Evolutionary conservation across 2,329 filamentous ascomycete species (phyloP).

Genomic region (Amauroascus verrucosus): DNA sequence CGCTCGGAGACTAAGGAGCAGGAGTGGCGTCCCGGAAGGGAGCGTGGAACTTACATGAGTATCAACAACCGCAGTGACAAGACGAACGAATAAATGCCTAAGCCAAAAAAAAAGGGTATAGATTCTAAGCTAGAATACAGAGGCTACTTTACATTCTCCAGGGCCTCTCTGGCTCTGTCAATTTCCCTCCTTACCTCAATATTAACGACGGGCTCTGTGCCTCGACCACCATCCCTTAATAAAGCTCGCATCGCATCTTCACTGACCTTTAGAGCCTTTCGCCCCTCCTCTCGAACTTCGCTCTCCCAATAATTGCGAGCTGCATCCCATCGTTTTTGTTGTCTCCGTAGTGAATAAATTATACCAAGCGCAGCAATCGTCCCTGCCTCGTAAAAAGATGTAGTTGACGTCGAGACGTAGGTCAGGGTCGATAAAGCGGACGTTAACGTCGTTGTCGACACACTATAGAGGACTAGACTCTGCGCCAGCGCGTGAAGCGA

Average conservation of each 20-base stretch:
- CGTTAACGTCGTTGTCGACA: slow-evolving; percentile 59
- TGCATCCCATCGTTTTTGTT: slow-evolving; percentile 50
- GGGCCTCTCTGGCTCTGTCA: slow-evolving; percentile 36
- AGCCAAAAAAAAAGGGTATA: background rate
- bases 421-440: slow-evolving; percentile 47
- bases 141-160: slow-evolving; percentile 29
- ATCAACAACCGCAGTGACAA: background rate
- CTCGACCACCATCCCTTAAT: slow-evolving; percentile 37
- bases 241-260: slow-evolving; percentile 42
- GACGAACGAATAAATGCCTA: background rate
- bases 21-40: slow-evolving; percentile 37
- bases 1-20: slow-evolving; percentile 35
- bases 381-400: slow-evolving; percentile 48
- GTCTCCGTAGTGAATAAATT: slow-evolving; percentile 46
- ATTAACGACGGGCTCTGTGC: slow-evolving; percentile 30
- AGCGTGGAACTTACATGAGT: slow-evolving; percentile 34
- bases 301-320: slow-evolving; percentile 44
- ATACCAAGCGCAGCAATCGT: slow-evolving; percentile 50
- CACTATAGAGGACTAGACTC: slow-evolving; percentile 61
- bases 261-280: slow-evolving; percentile 44
- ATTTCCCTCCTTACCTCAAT: slow-evolving; percentile 37
- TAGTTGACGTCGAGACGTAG: slow-evolving; percentile 44
- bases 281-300: slow-evolving; percentile 47
- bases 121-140: slow-evolving; percentile 6
- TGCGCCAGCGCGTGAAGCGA: slow-evolving; percentile 64